Evolutionary conservation across 139 green algal species (phyloP).

Genomic region (Coelastrella sp.): DNA sequence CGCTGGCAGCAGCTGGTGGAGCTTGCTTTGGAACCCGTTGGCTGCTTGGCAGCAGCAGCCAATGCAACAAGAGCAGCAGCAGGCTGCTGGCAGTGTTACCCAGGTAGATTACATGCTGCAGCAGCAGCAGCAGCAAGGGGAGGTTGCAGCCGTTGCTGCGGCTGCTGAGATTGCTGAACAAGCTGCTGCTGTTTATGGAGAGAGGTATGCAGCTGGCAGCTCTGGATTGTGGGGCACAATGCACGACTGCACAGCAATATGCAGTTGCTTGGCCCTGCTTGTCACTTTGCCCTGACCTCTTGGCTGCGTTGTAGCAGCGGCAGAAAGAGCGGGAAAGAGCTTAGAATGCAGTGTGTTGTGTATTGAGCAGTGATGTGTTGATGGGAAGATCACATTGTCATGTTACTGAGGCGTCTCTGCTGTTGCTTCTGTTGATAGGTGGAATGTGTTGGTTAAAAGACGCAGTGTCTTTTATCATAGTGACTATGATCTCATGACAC

Average conservation of each 20-base stretch:
- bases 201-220: slow-evolving; percentile 40
- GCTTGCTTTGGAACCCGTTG: not conserved
- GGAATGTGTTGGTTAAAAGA: no score
- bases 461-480: no score
- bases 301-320: no score
- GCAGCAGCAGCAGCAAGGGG: not conserved
- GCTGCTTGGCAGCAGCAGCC: not conserved
- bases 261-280: not conserved
- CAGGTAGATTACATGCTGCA: not conserved
- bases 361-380: no score
- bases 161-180: not conserved
- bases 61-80: slow-evolving; percentile 24
- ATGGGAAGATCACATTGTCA: no score
- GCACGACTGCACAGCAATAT: not conserved
- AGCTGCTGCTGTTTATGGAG: slow-evolving; percentile 34
- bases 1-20: not conserved
- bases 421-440: no score
- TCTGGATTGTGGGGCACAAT: not conserved
- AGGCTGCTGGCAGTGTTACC: not conserved
- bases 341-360: no score
- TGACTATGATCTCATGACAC: no score
- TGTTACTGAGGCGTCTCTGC: no score
- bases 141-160: not conserved
- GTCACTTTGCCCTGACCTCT: no score
- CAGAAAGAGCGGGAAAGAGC: no score